phyloP scores from a whole-genome alignment of 73 alveolate genomes.

The Paramecium pentaurelia region DNA sequence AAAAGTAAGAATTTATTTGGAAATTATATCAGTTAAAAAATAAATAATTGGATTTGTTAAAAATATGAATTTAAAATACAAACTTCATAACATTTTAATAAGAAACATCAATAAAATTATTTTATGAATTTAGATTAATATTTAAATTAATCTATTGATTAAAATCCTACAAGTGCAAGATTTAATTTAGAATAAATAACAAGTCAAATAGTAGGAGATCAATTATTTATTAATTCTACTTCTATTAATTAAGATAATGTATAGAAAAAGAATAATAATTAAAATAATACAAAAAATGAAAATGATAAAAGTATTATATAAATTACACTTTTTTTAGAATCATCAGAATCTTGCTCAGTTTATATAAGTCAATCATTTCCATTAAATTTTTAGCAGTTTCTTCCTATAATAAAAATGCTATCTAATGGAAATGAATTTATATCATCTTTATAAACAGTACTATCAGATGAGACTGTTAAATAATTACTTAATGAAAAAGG shows the following conservation, averaged over 20 bases:
- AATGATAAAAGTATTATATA: not conserved
- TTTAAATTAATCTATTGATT: not conserved
- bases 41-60: conserved; percentile 60
- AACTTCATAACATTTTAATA: conserved; percentile 26
- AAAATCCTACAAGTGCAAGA: conserved; percentile 9
- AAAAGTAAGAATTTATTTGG: conserved; percentile 71
- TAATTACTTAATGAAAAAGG: conserved; percentile 71
- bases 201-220: not conserved
- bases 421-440: conserved; percentile 66
- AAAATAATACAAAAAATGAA: conserved; percentile 50
- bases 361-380: conserved; percentile 82
- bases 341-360: conserved; percentile 28
- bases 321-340: not conserved
- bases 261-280: conserved; percentile 36
- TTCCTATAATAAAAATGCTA: conserved; percentile 74
- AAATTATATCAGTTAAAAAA: conserved; percentile 21
- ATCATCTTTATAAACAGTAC: conserved; percentile 63
- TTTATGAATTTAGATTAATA: conserved; percentile 41
- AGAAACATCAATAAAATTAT: conserved; percentile 26
- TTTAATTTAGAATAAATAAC: not conserved
- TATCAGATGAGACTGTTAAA: conserved; percentile 63
- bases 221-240: conserved; percentile 1
- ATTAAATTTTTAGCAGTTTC: conserved; percentile 62
- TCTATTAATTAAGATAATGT: not conserved
- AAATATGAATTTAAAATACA: conserved; percentile 68